Base-by-base conservation (phyloP, 176 grass and related monocot species). In the Carex myosuroides region DNA sequence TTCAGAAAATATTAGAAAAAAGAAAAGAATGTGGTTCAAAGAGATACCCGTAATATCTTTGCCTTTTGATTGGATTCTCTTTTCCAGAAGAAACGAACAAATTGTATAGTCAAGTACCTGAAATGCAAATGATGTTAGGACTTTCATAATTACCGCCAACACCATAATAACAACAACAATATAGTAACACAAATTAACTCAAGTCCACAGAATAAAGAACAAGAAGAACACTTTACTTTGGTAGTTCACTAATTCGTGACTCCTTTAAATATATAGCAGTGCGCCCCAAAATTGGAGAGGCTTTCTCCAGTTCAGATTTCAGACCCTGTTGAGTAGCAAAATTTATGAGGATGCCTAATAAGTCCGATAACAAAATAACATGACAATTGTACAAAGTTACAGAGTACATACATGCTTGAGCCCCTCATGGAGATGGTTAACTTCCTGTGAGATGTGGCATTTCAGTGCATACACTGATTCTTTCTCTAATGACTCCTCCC, bases 1-100 rank as follows among this genome's bases (percentile, higher is more conserved):
- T 62, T 12, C 79, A 66, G 60, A 46, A 9, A 48, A 82, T 22
- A 62, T 59, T 35, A 84, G 22, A 72, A 32, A 55, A n/a, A n/a
- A n/a, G 29, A 77, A 85, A 86, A 79, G 77, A 8, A 74, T 61
- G 37, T 35, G 83, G 59, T 58, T 73, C 55, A 71, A 84, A 46
- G 6, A 58, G 84, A 74, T 94, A 99, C 97, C 86, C 97, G 87
- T 81, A 99, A 89, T 85, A 99, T 99, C 87, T 99, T 99, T 42
- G 97, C 97, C 87, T 99, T 99, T 69, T 99, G 97, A 85, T 95
- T 99, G 41, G 97, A 94, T 69, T 99, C 97, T 79, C 97, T 96
- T 91, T 99, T 99, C 97, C 97, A 99, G 77, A 99, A 99, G 90
- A 99, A 99, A 63, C 97, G 97, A 35, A 99, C 96, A 79, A 99